Conservation (phyloP, 202 grass and related monocot species). For the Setaria viridis region DNA sequence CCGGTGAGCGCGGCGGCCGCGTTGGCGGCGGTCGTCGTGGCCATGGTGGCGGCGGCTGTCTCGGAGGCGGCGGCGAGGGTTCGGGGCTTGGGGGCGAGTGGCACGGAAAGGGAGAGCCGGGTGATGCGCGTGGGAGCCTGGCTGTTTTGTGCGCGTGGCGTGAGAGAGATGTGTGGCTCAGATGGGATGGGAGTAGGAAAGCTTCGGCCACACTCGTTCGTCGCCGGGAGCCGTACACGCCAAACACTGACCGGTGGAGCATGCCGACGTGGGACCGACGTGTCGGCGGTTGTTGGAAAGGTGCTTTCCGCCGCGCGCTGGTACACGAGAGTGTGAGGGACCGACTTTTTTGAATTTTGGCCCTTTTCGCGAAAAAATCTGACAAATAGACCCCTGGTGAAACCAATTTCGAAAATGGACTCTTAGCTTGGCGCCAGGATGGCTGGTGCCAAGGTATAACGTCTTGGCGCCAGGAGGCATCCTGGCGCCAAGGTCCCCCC, state of each 20-base stretch:
- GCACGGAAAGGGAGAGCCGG: neutral
- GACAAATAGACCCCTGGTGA: too few relatives aligned
- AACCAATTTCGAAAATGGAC: too few relatives aligned
- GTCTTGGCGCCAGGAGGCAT: too few relatives aligned
- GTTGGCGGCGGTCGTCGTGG: constrained; percentile 36
- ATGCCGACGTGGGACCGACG: neutral
- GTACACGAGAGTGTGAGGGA: neutral
- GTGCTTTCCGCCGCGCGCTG: too few relatives aligned
- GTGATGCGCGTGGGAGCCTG: neutral
- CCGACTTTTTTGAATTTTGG: too few relatives aligned
- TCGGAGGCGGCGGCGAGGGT: constrained; percentile 36
- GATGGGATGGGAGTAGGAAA: constrained; percentile 7
- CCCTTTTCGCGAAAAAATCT: too few relatives aligned
- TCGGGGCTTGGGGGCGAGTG: constrained; percentile 22
- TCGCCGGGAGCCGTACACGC: neutral
- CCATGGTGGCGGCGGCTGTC: constrained; percentile 49
- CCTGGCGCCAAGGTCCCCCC: too few relatives aligned
- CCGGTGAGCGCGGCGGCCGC: neutral
- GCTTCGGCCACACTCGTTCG: neutral
- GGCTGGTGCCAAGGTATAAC: too few relatives aligned
- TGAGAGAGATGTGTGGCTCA: constrained; percentile 38
- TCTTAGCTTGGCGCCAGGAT: too few relatives aligned
- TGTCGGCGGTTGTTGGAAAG: neutral
- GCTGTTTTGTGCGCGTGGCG: neutral
- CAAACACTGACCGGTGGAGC: neutral